Evolutionary conservation across 2,329 filamentous ascomycete species (phyloP), one percentile per base, ranked within the genome.

Genomic region (Aspergillus aculeatus): DNA sequence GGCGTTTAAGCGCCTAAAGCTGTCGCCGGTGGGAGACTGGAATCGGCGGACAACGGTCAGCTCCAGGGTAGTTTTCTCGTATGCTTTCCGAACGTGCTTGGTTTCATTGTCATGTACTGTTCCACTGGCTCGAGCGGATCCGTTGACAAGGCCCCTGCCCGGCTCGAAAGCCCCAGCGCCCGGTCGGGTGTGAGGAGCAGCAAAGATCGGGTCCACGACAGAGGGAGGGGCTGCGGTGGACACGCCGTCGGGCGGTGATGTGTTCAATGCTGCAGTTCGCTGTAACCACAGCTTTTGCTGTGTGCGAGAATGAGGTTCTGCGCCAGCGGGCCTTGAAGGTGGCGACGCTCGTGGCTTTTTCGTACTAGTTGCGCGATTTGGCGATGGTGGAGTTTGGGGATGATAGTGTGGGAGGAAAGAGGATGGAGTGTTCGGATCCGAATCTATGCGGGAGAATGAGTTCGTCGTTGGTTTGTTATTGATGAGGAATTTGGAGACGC

Each of bases 261-360:
- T 78, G 32, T 78, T 78, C 16, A 79, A 66, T 11, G 76, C 71
- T 24, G 78, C 77, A 11, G 78, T 79, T 50, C 78, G 74, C 60
- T 81, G 78, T 47, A 81, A 71, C 75, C 79, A 80, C 12, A 81
- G 72, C 61, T 79, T 80, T 63, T 81, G 79, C 62, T 81, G 78
- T 4, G 79, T 81, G 53, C 79, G 73, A n/a, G 79, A 81, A 19
- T 71, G 73, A 6, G 75, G 71, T 53, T 78, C 75, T n/a, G 67
- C 64, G n/a, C 73, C 73, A 4, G 68, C 68, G n/a, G 70, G 71
- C 12, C 73, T 68, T 7, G 72, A 66, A 19, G 73, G 72, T 31
- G 75, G 72, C 7, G 73, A 75, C 32, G 66, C 68, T 50, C 62
- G 71, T 54, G 62, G 61, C 59, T 66, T 76, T 71, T 63, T 73